A percentile compares a stretch with the other conserved stretches of the same genome.
Evolutionary conservation across 345 rosid species (phyloP).

Genomic region (Luvunga scandens): DNA sequence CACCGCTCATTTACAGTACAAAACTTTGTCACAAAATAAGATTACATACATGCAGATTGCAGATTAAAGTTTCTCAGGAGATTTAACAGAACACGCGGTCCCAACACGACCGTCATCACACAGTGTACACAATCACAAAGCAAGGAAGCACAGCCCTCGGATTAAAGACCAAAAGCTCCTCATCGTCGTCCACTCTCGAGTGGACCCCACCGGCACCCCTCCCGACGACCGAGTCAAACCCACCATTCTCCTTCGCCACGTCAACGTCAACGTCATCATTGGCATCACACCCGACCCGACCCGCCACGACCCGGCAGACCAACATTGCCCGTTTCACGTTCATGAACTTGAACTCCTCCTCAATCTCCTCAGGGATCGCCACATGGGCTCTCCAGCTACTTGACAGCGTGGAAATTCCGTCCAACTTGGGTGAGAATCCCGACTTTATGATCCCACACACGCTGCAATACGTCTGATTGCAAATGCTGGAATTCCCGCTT

Average conservation of each 20-base stretch:
- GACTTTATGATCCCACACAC: constrained; percentile 76
- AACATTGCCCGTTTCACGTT: constrained; percentile 90
- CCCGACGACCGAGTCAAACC: constrained; percentile 68
- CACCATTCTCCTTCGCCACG: constrained; percentile 52
- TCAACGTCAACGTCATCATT: constrained; percentile 45
- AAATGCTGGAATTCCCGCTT: constrained; percentile 49
- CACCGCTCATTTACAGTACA: neutral
- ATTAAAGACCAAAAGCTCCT: constrained; percentile 83
- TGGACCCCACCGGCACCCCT: constrained; percentile 49
- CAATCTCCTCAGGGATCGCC: constrained; percentile 74
- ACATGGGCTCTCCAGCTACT: constrained; percentile 83
- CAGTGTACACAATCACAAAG: constrained; percentile 80
- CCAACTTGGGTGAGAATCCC: constrained; percentile 88
- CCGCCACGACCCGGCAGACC: constrained; percentile 83
- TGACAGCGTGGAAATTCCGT: constrained; percentile 76
- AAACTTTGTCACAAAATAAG: neutral
- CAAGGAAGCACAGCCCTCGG: constrained; percentile 99
- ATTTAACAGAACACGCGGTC: neutral
- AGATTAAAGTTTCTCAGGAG: neutral
- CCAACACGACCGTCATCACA: constrained; percentile 13
- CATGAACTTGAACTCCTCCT: constrained; percentile 90
- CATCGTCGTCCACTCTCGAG: constrained; percentile 65
- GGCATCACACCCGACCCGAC: constrained; percentile 68
- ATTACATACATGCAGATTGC: constrained; percentile 5
- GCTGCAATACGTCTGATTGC: constrained; percentile 77